phyloP scores from a whole-genome alignment of 176 grass and related monocot species.

The Ananas comosus region DNA sequence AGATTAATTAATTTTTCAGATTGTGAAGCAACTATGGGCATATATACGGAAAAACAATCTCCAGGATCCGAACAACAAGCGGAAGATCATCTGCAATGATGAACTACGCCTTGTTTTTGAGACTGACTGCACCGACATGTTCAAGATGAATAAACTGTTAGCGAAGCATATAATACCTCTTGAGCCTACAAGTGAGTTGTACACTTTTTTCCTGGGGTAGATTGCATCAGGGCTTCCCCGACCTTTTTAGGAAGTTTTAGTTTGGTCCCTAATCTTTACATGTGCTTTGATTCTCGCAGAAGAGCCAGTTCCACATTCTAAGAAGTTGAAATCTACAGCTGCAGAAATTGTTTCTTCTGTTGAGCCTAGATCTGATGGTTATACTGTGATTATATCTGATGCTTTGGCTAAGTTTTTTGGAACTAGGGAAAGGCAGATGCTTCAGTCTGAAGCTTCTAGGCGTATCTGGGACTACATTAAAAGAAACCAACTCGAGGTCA shows the following conservation, averaged over 20 bases:
- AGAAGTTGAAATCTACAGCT: conserved; percentile 50
- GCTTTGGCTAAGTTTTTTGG: conserved; percentile 72
- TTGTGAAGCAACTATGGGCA: conserved; percentile 86
- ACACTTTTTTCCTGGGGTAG: too few species aligned
- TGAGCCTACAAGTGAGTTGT: conserved; percentile 39
- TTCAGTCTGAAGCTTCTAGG: conserved; percentile 54
- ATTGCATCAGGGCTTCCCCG: too few species aligned
- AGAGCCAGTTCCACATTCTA: conserved; percentile 42
- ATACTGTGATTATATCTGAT: conserved; percentile 53
- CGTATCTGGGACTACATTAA: conserved; percentile 96
- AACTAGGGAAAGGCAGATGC: conserved; percentile 76
- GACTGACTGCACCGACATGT: conserved; percentile 90
- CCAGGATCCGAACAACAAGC: conserved; percentile 92
- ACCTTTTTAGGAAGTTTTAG: too few species aligned
- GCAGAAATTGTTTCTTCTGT: conserved; percentile 33
- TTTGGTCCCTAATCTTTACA: neutral
- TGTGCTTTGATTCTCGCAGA: conserved; percentile 44
- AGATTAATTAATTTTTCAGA: conserved; percentile 31
- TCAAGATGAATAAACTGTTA: conserved; percentile 93
- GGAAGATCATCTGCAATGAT: conserved; percentile 93
- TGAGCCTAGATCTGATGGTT: conserved; percentile 34
- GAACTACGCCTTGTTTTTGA: conserved; percentile 81
- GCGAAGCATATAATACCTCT: conserved; percentile 75
- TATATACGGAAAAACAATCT: conserved; percentile 87
- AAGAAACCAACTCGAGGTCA: conserved; percentile 82